These are phyloP conservation scores for Tolypocladium nubicola DNA, from an alignment of 2,329 filamentous ascomycete genomes.

Conservation along the genomic window DNA sequence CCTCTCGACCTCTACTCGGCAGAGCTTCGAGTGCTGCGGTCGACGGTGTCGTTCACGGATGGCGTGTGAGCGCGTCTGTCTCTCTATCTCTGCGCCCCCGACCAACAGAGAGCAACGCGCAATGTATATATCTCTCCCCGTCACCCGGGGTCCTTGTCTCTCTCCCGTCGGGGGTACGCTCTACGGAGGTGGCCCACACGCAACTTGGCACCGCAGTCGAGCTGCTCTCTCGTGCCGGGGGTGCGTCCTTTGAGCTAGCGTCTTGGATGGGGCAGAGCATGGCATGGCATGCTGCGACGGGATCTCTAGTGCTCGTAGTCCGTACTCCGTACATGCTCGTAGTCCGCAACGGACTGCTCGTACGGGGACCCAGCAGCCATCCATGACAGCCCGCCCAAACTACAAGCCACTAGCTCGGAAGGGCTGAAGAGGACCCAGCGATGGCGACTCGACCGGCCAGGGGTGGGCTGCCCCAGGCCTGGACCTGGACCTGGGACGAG, in stretches of 20 bases:
- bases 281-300: background rate
- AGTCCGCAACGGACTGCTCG: background rate
- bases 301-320: background rate
- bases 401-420: conserved; percentile 21
- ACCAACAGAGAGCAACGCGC: conserved; percentile 1
- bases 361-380: background rate
- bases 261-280: background rate
- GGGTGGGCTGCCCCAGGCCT: conserved; percentile 1
- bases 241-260: conserved; percentile 1
- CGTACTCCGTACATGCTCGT: too few species aligned
- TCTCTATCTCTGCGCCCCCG: conserved; percentile 1
- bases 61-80: background rate
- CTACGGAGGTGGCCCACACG: background rate
- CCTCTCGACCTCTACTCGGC: background rate
- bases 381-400: background rate
- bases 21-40: background rate
- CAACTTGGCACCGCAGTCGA: background rate
- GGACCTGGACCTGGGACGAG: conserved; percentile 2
- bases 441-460: conserved; percentile 1
- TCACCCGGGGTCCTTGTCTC: conserved; percentile 1
- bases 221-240: background rate
- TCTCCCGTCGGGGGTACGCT: background rate
- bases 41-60: background rate
- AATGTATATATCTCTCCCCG: conserved; percentile 8
- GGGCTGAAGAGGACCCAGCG: conserved; percentile 24